Conservation (phyloP, 139 green algal species). For the Zygnema circumcarinatum region DNA sequence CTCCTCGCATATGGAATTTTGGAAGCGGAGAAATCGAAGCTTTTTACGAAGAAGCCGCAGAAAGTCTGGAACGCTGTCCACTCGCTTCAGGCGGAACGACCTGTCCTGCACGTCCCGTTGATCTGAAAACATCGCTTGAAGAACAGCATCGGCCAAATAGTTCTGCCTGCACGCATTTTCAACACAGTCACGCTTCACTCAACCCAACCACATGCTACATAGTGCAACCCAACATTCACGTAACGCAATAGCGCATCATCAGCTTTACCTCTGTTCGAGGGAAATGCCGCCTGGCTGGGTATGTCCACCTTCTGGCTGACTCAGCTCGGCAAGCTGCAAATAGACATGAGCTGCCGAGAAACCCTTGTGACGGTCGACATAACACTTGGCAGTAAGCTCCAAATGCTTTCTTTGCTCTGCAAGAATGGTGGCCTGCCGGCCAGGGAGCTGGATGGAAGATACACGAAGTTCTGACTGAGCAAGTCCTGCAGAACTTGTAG, state of each 20-base stretch:
- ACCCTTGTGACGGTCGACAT: slow-evolving; percentile 23
- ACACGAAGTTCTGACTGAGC: no score
- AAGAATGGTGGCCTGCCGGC: no score
- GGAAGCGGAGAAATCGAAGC: slow-evolving; percentile 53
- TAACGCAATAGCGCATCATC: background rate
- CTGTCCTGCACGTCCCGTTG: background rate
- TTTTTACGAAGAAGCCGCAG: slow-evolving; percentile 42
- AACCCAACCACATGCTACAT: background rate
- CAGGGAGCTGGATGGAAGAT: no score
- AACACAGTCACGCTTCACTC: background rate
- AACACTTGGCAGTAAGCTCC: slow-evolving; percentile 37
- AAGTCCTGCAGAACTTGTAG: no score
- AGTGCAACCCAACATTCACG: background rate
- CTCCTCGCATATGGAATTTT: slow-evolving; percentile 40
- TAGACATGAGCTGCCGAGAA: slow-evolving; percentile 42
- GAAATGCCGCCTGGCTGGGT: slow-evolving; percentile 21
- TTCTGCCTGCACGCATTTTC: slow-evolving; percentile 18
- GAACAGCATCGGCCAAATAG: slow-evolving; percentile 43
- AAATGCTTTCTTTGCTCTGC: slow-evolving; percentile 34
- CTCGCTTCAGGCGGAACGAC: slow-evolving; percentile 14
- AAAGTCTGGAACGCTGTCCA: background rate
- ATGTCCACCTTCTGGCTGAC: slow-evolving; percentile 41
- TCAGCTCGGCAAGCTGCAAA: slow-evolving; percentile 34
- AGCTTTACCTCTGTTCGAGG: slow-evolving; percentile 48
- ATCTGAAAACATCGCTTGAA: slow-evolving; percentile 44